Conservation (phyloP, 306 rosid species). For the Malus orientalis region DNA sequence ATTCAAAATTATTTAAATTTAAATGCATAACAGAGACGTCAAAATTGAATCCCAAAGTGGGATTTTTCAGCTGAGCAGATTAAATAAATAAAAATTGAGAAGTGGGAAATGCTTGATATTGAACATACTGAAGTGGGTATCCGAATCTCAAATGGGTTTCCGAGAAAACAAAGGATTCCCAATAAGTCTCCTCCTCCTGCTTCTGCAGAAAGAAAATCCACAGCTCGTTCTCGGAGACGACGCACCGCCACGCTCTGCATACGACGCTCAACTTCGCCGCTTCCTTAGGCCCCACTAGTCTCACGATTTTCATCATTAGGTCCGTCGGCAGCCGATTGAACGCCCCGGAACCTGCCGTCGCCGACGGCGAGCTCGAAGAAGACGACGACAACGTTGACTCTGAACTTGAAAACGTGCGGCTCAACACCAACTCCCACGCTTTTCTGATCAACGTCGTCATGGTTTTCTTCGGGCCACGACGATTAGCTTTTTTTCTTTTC, state of each 20-base stretch:
- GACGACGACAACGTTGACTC: background rate
- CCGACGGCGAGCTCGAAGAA: background rate
- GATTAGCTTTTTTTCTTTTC: background rate
- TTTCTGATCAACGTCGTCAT: constrained; percentile 50
- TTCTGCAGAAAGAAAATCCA: constrained; percentile 58
- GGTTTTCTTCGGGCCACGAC: no score
- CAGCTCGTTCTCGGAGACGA: constrained; percentile 38
- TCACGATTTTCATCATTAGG: constrained; percentile 45
- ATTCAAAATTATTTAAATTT: background rate
- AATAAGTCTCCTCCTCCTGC: constrained; percentile 20
- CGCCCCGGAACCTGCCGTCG: constrained; percentile 19
- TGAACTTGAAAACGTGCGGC: constrained; percentile 12
- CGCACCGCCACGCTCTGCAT: constrained; percentile 39
- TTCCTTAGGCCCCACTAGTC: constrained; percentile 59
- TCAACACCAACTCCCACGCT: constrained; percentile 47
- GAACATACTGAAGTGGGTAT: constrained; percentile 50
- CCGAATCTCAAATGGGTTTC: constrained; percentile 48
- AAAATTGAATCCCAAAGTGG: background rate
- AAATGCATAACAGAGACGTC: background rate
- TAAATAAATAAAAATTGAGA: background rate
- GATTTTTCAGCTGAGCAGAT: background rate
- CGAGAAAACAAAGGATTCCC: constrained; percentile 54
- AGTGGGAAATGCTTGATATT: background rate
- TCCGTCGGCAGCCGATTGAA: constrained; percentile 62
- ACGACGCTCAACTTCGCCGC: constrained; percentile 36